Conservation (phyloP, 2,329 filamentous ascomycete species). For the Grosmannia penicillata region DNA sequence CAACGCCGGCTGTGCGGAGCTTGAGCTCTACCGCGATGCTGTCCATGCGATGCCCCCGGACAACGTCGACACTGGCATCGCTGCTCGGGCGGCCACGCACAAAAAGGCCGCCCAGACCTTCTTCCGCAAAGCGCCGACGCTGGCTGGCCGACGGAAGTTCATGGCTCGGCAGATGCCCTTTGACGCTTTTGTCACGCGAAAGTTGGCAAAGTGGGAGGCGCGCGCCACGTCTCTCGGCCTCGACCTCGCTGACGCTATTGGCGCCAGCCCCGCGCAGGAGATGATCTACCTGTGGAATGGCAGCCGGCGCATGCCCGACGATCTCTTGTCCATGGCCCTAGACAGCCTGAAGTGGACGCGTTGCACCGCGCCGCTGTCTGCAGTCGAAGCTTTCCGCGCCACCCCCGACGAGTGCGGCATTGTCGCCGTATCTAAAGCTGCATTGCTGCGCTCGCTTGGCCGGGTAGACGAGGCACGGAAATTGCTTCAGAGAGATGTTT, state of each 20-base stretch:
- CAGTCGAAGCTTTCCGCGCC: constrained; percentile 29
- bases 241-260: constrained; percentile 65
- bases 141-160: constrained; percentile 75
- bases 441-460: constrained; percentile 49
- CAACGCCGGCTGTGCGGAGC: constrained; percentile 61
- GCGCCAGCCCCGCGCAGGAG: constrained; percentile 68
- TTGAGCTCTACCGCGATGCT: constrained; percentile 65
- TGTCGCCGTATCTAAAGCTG: constrained; percentile 49
- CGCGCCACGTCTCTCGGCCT: constrained; percentile 52
- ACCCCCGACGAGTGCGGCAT: constrained; percentile 49
- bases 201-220: constrained; percentile 77
- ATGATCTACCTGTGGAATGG: constrained; percentile 95
- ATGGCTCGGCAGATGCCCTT: constrained; percentile 84
- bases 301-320: constrained; percentile 58
- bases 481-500: constrained; percentile 48
- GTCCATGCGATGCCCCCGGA: constrained; percentile 19
- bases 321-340: constrained; percentile 50
- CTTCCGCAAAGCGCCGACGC: constrained; percentile 54
- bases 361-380: constrained; percentile 33
- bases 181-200: constrained; percentile 71
- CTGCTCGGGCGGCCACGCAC: constrained; percentile 29
- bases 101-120: constrained; percentile 54
- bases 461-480: constrained; percentile 48
- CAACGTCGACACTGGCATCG: constrained; percentile 10
- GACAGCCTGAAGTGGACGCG: constrained; percentile 49